Percentiles rank a stretch among this genome's conserved stretches.
Conservation (phyloP, 2,329 filamentous ascomycete species). For the Diaporthe humulicola region DNA sequence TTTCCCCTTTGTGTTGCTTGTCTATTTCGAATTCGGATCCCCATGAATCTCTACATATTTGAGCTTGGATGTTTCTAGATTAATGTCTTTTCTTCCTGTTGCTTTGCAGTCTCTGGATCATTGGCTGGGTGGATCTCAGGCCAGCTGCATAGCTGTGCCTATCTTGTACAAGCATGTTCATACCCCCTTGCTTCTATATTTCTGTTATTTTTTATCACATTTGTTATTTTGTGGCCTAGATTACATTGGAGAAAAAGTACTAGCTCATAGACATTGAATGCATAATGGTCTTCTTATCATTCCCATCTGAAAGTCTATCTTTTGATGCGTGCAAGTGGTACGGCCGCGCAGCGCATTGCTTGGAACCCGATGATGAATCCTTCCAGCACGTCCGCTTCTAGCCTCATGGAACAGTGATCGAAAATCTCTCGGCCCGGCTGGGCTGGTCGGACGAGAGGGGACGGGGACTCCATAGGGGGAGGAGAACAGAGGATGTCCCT, state of each 20-base stretch:
- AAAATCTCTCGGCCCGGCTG: constrained; percentile 6
- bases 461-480: neutral
- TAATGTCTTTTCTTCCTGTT: neutral
- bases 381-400: neutral
- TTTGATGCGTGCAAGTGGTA: neutral
- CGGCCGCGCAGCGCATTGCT: neutral
- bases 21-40: neutral
- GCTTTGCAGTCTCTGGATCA: neutral
- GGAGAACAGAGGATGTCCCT: constrained; percentile 19
- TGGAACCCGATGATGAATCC: neutral
- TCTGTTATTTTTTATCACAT: neutral
- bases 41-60: neutral
- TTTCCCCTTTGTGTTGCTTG: neutral
- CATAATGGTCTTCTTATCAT: neutral
- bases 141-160: neutral
- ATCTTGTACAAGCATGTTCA: constrained; percentile 17
- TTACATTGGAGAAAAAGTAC: neutral
- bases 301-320: neutral
- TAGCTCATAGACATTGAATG: neutral
- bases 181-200: constrained; percentile 14
- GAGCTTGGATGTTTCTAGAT: neutral
- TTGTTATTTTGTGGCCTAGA: neutral
- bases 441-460: constrained; percentile 18
- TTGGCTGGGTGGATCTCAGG: neutral
- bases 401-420: neutral